Base-by-base conservation (phyloP, 2,329 filamentous ascomycete species). In the Fusarium compactum region DNA sequence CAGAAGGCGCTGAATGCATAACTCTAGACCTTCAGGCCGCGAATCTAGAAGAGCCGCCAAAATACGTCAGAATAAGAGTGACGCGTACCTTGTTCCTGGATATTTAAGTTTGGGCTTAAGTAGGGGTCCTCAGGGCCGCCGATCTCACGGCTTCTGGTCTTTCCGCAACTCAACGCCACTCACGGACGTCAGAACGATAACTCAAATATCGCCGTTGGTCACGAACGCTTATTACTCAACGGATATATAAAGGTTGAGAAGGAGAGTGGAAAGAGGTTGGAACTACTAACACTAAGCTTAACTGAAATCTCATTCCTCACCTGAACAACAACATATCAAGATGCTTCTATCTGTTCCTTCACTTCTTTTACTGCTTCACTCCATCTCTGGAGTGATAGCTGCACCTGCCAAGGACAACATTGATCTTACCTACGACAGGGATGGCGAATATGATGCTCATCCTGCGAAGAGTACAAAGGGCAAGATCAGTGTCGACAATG, bases 281-380 rank as follows among this genome's bases (percentile, higher is more conserved):
- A n/a, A 38, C n/a, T 1, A 8, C 22, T 8, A 27, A 22, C 24
- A 3, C 3, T 10, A 22, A 22, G 27, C 30, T 16, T 15, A 22
- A 29, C n/a, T 40, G 5, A 14, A 29, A 27, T 8, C 24, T n/a
- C 15, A 44, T 44, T 5, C 5, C 10, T 22, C 22, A 51, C 25
- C 6, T 25, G 14, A 8, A 22, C 32, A 24, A 45, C 38, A 34
- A 32, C 12, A 30, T 18, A 18, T 14, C 29, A 56, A 30, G 9
- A 74, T 74, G 72, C 63, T 71, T 44, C 40, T 65, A 11, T 8
- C 44, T 2, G 57, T 52, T 5, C 45, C 48, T 1, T 48, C 52
- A 2, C n/a, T 75, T 20, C 30, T 75, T 2, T 15, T 74, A 14
- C 51, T 53, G 15, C 41, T 59, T 12, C 58, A 61, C 8, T 54